Conservation (phyloP, 1,139 yeast species). For the Petasospora rhodanensis region DNA sequence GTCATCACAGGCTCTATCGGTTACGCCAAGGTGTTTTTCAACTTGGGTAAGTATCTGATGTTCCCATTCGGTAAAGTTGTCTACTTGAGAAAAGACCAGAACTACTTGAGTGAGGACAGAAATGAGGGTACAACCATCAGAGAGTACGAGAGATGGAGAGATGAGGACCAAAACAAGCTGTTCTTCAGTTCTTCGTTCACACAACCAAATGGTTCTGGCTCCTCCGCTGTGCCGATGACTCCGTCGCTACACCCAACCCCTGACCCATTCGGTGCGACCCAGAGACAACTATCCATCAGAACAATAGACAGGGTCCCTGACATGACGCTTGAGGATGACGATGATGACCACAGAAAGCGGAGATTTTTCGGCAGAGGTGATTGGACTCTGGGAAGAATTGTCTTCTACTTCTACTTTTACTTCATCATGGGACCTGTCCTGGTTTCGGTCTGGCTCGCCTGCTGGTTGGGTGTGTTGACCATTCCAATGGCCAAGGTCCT, state of each 20-base stretch:
- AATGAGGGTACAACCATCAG: conserved; percentile 82
- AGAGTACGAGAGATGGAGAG: conserved; percentile 88
- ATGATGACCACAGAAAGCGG: conserved; percentile 40
- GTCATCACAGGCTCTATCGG: conserved; percentile 45
- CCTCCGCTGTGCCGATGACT: conserved; percentile 5
- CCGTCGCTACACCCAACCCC: no score
- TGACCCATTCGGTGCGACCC: no score
- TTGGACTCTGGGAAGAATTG: conserved; percentile 82
- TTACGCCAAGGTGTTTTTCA: conserved; percentile 60
- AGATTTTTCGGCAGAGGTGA: conserved; percentile 89
- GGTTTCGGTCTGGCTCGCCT: conserved; percentile 47
- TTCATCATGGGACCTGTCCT: conserved; percentile 65
- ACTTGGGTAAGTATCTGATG: conserved; percentile 65
- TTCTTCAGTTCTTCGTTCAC: conserved; percentile 32
- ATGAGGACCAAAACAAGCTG: conserved; percentile 48
- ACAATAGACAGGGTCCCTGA: background rate
- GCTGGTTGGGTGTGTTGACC: conserved; percentile 85
- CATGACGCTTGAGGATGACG: conserved; percentile 15
- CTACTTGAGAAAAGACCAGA: conserved; percentile 69
- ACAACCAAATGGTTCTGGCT: conserved; percentile 3
- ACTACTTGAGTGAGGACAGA: conserved; percentile 81
- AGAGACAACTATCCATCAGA: conserved; percentile 11
- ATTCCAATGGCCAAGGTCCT: conserved; percentile 88
- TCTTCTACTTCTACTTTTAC: conserved; percentile 74
- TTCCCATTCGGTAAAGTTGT: conserved; percentile 92